Conservation (phyloP, 108 stramenopile genomes). For the Asterionellopsis glacialis region DNA sequence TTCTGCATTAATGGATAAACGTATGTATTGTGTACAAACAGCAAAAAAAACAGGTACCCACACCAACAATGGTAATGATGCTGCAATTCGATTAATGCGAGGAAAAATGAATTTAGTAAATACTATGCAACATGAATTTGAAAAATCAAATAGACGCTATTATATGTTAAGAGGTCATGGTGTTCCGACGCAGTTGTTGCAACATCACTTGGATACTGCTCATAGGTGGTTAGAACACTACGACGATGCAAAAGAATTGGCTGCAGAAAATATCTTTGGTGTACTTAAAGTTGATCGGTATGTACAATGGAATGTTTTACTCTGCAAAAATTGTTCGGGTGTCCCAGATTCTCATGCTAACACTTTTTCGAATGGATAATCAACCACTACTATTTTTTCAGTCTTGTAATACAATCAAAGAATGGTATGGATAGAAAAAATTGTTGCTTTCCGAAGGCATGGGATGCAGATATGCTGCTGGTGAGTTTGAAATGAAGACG, state of each 20-base stretch:
- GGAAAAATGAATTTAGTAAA: neutral
- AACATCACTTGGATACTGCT: neutral
- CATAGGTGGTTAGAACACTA: neutral
- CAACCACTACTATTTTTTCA: neutral
- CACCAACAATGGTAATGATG: neutral
- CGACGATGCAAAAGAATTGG: neutral
- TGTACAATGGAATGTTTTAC: neutral
- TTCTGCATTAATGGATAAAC: neutral
- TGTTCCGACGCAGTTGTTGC: neutral
- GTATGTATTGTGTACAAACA: neutral
- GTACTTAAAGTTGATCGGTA: neutral
- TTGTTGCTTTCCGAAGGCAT: neutral
- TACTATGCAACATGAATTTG: neutral
- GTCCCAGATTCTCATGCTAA: no score
- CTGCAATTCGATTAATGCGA: neutral
- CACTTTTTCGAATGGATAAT: no score
- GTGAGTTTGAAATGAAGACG: no score
- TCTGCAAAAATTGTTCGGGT: no score
- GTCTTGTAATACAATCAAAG: neutral
- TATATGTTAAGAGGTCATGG: slow-evolving; percentile 2
- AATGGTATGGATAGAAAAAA: neutral
- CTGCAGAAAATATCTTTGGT: slow-evolving; percentile 7
- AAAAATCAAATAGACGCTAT: neutral
- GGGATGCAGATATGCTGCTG: neutral
- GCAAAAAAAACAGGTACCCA: neutral